phyloP scores from a whole-genome alignment of 1,284 basidiomycete genomes.

The Heterobasidion irregulare region DNA sequence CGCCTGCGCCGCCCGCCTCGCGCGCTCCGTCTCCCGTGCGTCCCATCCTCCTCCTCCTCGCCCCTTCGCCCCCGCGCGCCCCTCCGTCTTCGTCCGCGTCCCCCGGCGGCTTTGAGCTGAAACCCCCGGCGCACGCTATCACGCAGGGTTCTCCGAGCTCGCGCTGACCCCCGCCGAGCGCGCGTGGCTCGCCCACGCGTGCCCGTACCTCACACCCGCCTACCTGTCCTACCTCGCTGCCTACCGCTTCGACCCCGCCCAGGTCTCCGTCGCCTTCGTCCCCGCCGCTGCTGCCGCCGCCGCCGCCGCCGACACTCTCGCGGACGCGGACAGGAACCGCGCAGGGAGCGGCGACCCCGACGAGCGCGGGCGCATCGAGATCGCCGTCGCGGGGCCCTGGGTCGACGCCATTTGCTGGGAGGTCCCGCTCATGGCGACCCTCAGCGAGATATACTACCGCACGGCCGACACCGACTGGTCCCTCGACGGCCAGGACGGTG shows the following conservation, averaged over 20 bases:
- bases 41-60: constrained; percentile 7
- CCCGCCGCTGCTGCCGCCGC: constrained; percentile 20
- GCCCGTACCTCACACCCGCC: constrained; percentile 66
- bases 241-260: constrained; percentile 76
- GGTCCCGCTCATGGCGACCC: constrained; percentile 87
- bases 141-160: constrained; percentile 60
- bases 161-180: constrained; percentile 57
- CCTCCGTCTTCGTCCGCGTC: background rate
- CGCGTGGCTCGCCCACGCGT: constrained; percentile 58
- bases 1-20: constrained; percentile 35
- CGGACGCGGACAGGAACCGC: too few relatives aligned
- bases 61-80: background rate
- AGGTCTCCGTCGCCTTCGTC: constrained; percentile 68
- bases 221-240: constrained; percentile 76
- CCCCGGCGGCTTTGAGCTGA: background rate
- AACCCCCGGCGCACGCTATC: background rate
- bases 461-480: constrained; percentile 77
- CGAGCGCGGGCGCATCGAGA: constrained; percentile 63
- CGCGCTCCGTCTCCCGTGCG: constrained; percentile 50
- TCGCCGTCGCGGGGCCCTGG: constrained; percentile 78
- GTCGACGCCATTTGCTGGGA: constrained; percentile 92
- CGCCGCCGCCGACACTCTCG: background rate
- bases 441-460: constrained; percentile 74
- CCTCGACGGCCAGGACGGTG: constrained; percentile 74
- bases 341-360: constrained; percentile 25